Conservation (phyloP, 257 asterid species). For the Fraxinus pennsylvanica region DNA sequence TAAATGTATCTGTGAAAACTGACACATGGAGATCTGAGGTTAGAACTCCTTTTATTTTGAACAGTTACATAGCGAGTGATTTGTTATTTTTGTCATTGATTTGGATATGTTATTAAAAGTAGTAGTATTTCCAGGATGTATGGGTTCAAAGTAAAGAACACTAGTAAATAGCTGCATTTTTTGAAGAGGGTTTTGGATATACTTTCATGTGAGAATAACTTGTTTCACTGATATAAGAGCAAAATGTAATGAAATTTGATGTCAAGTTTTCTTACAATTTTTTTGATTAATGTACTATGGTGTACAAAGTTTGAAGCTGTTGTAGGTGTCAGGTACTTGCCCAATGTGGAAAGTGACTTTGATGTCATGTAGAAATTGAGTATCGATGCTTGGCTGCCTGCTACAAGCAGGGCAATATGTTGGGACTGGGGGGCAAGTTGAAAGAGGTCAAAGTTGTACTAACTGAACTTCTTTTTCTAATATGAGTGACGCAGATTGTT, state of each 20-base stretch:
- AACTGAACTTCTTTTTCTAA: conserved; percentile 16
- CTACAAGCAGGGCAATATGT: conserved; percentile 6
- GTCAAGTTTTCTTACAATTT: neutral
- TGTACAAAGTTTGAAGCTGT: neutral
- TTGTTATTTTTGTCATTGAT: neutral
- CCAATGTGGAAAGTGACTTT: neutral
- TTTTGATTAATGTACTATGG: neutral
- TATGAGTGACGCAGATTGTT: conserved; percentile 55
- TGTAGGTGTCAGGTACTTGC: conserved; percentile 5
- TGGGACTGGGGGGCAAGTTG: conserved; percentile 6
- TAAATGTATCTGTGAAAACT: conserved; percentile 80
- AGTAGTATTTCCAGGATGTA: neutral
- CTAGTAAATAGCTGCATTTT: neutral
- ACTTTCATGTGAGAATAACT: neutral
- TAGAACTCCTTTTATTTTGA: conserved; percentile 28
- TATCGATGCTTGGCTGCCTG: neutral
- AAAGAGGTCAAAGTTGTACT: conserved; percentile 12
- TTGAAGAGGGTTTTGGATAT: conserved; percentile 3
- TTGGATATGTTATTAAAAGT: neutral
- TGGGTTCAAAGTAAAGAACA: neutral
- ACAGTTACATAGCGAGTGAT: neutral
- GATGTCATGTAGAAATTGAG: conserved; percentile 7
- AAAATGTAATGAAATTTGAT: neutral
- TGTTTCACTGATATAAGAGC: conserved; percentile 13
- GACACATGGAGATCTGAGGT: conserved; percentile 93